These are phyloP conservation scores for Hypoxylon lienhwacheense DNA, from an alignment of 495 filamentous ascomycete genomes.

Conservation along the genomic window DNA sequence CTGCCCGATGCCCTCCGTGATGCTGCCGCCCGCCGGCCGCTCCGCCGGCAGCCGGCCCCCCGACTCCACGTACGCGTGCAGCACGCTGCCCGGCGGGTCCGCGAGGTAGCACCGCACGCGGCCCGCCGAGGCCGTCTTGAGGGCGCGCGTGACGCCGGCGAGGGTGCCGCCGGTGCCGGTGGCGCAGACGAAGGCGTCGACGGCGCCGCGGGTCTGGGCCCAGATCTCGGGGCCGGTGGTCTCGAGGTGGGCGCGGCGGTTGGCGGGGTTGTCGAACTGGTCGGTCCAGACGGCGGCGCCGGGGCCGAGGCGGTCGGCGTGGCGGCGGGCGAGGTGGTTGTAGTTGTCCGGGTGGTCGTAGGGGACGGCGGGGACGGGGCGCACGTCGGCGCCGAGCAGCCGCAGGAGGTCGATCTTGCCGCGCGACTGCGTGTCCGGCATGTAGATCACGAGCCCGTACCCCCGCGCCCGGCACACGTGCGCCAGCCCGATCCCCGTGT, in stretches of 20 bases:
- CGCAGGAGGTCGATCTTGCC: conserved; percentile 95
- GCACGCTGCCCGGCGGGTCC: conserved; percentile 88
- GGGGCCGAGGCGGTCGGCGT: conserved; percentile 81
- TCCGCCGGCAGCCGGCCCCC: conserved; percentile 78
- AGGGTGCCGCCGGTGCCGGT: conserved; percentile 93
- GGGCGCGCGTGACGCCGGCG: conserved; percentile 83
- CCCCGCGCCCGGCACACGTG: conserved; percentile 94
- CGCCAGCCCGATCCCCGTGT: conserved; percentile 96
- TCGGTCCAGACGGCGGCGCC: conserved; percentile 98
- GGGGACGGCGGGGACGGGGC: conserved; percentile 96
- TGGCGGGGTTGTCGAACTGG: conserved; percentile 96
- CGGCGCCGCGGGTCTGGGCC: conserved; percentile 82
- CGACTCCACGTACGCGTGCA: conserved; percentile 87
- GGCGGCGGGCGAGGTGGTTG: conserved; percentile 90
- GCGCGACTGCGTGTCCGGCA: conserved; percentile 98
- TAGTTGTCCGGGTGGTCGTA: conserved; percentile 96
- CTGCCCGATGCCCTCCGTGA: conserved; percentile 98
- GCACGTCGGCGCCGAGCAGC: conserved; percentile 92
- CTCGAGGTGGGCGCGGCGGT: conserved; percentile 91
- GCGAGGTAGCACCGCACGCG: conserved; percentile 88
- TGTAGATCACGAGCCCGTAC: conserved; percentile 96
- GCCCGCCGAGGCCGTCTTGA: conserved; percentile 81
- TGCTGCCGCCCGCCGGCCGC: conserved; percentile 84
- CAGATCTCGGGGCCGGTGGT: conserved; percentile 98
- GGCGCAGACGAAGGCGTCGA: conserved; percentile 94